A percentile compares a stretch with the other conserved stretches of the same genome.
These are phyloP conservation scores for Phytopythium kandeliae DNA, from an alignment of 352 stramenopile species.

Conservation along the genomic window DNA sequence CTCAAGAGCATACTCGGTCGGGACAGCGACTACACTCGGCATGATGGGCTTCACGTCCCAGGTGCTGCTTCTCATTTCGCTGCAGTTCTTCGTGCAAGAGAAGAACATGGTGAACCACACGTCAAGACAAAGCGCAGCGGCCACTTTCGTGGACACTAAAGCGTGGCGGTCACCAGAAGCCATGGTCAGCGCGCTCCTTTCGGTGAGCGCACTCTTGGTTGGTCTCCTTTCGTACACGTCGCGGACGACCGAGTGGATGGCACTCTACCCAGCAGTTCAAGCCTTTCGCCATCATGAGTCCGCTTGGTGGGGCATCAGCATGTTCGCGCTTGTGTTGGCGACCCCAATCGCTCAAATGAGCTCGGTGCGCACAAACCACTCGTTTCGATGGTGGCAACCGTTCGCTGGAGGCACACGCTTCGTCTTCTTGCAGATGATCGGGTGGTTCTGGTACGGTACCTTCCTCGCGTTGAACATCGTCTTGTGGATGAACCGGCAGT, in stretches of 20 bases:
- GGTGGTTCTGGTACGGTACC: slow-evolving; percentile 53
- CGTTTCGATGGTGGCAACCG: slow-evolving; percentile 42
- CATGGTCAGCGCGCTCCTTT: slow-evolving; percentile 29
- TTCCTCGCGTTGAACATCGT: slow-evolving; percentile 35
- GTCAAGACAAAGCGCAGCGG: not conserved
- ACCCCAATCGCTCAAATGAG: slow-evolving; percentile 35
- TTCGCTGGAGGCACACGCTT: slow-evolving; percentile 54
- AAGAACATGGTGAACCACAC: not conserved
- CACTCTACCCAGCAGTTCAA: slow-evolving; percentile 4
- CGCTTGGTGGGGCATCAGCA: slow-evolving; percentile 31
- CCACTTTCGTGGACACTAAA: not conserved
- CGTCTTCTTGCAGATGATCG: slow-evolving; percentile 51
- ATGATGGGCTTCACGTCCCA: slow-evolving; percentile 44
- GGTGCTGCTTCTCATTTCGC: slow-evolving; percentile 34
- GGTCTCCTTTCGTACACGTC: slow-evolving; percentile 17
- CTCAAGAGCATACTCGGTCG: slow-evolving; percentile 10
- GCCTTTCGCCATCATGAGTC: slow-evolving; percentile 22
- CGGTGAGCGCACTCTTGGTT: slow-evolving; percentile 15
- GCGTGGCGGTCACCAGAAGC: slow-evolving; percentile 19
- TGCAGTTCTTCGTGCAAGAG: slow-evolving; percentile 32
- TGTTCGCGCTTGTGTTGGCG: slow-evolving; percentile 27
- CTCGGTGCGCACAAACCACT: slow-evolving; percentile 18
- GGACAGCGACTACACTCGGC: slow-evolving; percentile 27
- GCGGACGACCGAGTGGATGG: slow-evolving; percentile 1
- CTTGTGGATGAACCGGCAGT: slow-evolving; percentile 29